Conservation (phyloP, 768 basidiomycete species). For the Rhodocollybia butyracea region DNA sequence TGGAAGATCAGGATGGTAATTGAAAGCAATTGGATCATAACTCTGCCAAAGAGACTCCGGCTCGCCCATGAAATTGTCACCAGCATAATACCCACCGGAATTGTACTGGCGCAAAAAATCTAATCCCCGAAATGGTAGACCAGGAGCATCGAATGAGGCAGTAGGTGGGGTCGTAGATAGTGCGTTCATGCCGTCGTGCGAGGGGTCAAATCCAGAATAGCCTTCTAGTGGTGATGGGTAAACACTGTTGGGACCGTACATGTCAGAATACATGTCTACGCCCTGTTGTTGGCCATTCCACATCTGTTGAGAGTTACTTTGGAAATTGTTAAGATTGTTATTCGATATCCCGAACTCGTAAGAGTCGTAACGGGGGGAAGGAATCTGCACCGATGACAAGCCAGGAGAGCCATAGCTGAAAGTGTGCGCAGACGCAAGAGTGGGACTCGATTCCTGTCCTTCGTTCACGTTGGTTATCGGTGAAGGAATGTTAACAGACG, state of each 20-base stretch:
- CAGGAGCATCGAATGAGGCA: conserved; percentile 64
- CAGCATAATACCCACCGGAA: conserved; percentile 51
- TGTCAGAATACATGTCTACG: conserved; percentile 25
- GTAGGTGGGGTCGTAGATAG: conserved; percentile 59
- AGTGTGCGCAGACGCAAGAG: conserved; percentile 41
- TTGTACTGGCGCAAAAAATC: conserved; percentile 82
- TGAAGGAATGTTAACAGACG: conserved; percentile 69
- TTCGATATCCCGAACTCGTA: conserved; percentile 28
- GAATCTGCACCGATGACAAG: conserved; percentile 44
- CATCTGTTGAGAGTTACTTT: neutral
- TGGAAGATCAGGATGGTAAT: conserved; percentile 73
- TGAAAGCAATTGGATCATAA: conserved; percentile 74
- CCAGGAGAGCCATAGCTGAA: conserved; percentile 32
- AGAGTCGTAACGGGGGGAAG: conserved; percentile 53
- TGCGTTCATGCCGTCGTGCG: conserved; percentile 31
- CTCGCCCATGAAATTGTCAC: conserved; percentile 43
- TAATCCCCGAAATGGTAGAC: conserved; percentile 80
- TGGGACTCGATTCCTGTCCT: conserved; percentile 55
- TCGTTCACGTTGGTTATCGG: conserved; percentile 56
- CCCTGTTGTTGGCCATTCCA: conserved; percentile 29
- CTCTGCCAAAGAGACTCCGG: conserved; percentile 56
- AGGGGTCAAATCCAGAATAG: conserved; percentile 35
- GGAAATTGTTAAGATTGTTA: neutral
- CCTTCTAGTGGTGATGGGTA: conserved; percentile 5
- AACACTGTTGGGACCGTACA: neutral